Evolutionary conservation across 441 rosid species (phyloP), one percentile per base, ranked within the genome.

Genomic region (Breynia disticha): DNA sequence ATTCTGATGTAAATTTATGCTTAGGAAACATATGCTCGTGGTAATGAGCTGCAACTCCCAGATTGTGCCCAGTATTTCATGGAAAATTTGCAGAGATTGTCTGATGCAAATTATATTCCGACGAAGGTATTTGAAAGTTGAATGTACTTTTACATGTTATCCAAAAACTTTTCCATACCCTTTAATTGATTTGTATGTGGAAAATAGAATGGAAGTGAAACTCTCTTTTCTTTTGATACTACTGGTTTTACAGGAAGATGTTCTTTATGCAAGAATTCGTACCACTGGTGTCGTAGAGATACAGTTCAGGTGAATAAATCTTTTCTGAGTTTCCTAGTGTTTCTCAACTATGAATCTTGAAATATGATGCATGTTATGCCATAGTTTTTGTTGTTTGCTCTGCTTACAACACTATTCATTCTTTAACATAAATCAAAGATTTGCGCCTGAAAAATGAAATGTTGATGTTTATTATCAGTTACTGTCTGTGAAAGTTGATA

Each of bases 211-310:
- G 35, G 8, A 4, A 28, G 7, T 28, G 35, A 28, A 28, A 28
- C 35, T 28, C 35, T 28, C 35, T 28, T 28, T n/a, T n/a, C n/a
- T n/a, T 28, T 28, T 28, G 35, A 28, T 28, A 9, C 35, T 28
- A 7, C 7, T 7, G 35, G 46, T 76, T 35, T 66, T 74, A 65
- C 82, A 93, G 98, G 98, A 88, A 52, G 98, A 93, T 68, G 82
- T 93, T 67, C 95, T 93, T 16, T 81, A 81, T 73, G 96, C 98
- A 12, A 81, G 98, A 79, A 85, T 93, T 63, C 97, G 98, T 56
- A 93, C 98, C 48, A 86, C 97, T 56, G 98, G 98, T 63, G 96
- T 93, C 11, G 95, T 93, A 52, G 95, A 93, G 76, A 88, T 93
- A 66, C 96, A 93, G 70, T 93, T 93, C 93, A 93, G 97, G 98